These are phyloP conservation scores for Acanthamoeba sp. DNA, from an alignment of 208 protist species.

Conservation along the genomic window DNA sequence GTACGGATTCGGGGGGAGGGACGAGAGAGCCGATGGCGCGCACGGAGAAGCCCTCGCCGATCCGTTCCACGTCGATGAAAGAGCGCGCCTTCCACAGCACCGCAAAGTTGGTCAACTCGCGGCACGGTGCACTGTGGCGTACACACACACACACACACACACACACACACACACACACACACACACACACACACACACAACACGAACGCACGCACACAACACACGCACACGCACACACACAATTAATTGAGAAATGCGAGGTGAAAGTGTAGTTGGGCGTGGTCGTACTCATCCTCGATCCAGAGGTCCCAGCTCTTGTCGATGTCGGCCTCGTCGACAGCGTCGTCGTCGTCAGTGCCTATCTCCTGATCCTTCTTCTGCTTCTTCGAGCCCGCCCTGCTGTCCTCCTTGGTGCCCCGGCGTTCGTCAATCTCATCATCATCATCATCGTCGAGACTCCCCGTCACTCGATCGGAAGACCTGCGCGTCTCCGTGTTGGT, in stretches of 20 bases:
- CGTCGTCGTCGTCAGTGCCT: neutral
- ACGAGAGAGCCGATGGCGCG: constrained; percentile 9
- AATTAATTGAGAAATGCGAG: neutral
- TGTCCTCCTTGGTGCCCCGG: too few species aligned
- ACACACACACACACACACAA: neutral
- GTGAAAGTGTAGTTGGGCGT: neutral
- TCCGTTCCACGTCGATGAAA: neutral
- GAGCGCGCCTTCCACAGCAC: neutral
- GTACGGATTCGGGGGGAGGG: neutral
- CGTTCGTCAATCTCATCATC: too few species aligned
- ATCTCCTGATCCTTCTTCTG: neutral
- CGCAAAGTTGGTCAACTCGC: constrained; percentile 27
- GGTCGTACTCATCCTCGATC: neutral
- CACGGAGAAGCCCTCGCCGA: neutral
- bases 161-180: too few species aligned
- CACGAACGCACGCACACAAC: too few species aligned
- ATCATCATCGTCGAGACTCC: too few species aligned
- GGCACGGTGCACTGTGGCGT: too few species aligned
- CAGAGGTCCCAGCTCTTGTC: neutral
- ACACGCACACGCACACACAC: too few species aligned
- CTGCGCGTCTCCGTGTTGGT: too few species aligned
- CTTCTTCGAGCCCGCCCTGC: neutral
- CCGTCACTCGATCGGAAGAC: too few species aligned
- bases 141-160: too few species aligned
- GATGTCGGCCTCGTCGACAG: neutral